Evolutionary conservation across 257 asterid genomes (phyloP).

Genomic region (Plantago elongata): DNA sequence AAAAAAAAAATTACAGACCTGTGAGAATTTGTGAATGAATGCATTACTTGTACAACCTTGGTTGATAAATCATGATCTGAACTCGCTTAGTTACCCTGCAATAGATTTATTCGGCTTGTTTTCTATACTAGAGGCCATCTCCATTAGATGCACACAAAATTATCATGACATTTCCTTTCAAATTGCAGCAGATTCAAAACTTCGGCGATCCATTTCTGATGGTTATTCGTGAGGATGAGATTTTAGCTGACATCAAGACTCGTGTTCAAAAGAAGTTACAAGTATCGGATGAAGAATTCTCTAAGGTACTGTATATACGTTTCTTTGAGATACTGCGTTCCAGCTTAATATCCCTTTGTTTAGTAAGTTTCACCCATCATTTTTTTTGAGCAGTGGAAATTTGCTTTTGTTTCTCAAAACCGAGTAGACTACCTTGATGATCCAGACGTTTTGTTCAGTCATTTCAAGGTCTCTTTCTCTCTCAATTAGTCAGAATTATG

Average conservation of each 20-base stretch:
- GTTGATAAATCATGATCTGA: no score
- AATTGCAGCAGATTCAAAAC: slow-evolving; percentile 44
- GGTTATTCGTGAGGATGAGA: slow-evolving; percentile 47
- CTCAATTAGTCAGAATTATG: neutral
- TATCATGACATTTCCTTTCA: slow-evolving; percentile 11
- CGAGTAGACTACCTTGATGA: slow-evolving; percentile 53
- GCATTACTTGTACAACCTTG: no score
- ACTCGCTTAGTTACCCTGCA: no score
- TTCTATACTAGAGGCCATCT: no score
- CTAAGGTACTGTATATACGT: slow-evolving; percentile 27
- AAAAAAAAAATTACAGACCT: no score
- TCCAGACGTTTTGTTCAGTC: slow-evolving; percentile 41
- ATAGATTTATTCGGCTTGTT: no score
- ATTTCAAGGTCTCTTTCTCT: slow-evolving; percentile 43
- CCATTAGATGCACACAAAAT: neutral
- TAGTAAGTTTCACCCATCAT: neutral
- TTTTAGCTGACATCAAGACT: slow-evolving; percentile 37
- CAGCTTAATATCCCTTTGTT: no score
- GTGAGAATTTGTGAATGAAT: no score
- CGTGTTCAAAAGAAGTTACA: slow-evolving; percentile 49
- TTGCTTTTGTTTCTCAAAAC: slow-evolving; percentile 46
- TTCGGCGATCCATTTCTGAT: slow-evolving; percentile 56
- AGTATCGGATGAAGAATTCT: slow-evolving; percentile 53
- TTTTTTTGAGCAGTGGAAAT: slow-evolving; percentile 49
- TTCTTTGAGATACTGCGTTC: neutral